Percentiles rank a stretch among this genome's conserved stretches.
These are phyloP conservation scores for Handroanthus guayacan DNA, from an alignment of 257 asterid genomes.

Conservation along the genomic window DNA sequence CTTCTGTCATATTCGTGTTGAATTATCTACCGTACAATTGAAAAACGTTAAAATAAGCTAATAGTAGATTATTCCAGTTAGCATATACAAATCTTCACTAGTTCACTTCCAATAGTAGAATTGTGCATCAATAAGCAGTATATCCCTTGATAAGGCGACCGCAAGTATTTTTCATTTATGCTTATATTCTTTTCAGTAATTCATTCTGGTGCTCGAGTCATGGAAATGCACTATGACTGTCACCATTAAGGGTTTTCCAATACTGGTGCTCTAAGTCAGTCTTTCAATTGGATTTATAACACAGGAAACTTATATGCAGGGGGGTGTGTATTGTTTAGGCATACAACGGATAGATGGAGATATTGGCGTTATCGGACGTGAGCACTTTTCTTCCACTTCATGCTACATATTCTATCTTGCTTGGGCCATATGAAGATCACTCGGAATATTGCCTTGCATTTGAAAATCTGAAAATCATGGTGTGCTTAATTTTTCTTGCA, in stretches of 20 bases:
- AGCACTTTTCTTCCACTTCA: conserved; percentile 45
- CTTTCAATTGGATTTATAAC: not conserved
- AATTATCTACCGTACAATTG: conserved; percentile 13
- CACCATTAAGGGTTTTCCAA: not conserved
- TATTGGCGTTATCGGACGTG: conserved; percentile 79
- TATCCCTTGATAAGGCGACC: not conserved
- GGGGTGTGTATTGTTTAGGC: conserved; percentile 63
- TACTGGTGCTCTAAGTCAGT: not conserved
- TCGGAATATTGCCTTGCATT: conserved; percentile 5
- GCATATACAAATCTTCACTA: not conserved
- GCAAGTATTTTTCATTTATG: not conserved
- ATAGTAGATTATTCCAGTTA: not conserved
- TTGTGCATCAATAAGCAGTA: conserved; percentile 5
- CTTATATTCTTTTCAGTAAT: not conserved
- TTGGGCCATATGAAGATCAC: not conserved
- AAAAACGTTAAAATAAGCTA: not conserved
- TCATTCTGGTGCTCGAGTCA: conserved; percentile 6
- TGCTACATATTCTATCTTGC: conserved; percentile 8
- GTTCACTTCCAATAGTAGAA: not conserved
- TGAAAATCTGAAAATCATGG: not conserved
- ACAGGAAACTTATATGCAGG: conserved; percentile 55
- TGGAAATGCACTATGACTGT: conserved; percentile 6
- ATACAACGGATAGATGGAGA: conserved; percentile 41
- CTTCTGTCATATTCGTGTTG: conserved; percentile 21
- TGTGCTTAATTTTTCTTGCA: conserved; percentile 45